A percentile compares a stretch with the other conserved stretches of the same genome.
These are phyloP conservation scores for Chiua virens DNA, from an alignment of 768 basidiomycete species.

Conservation along the genomic window DNA sequence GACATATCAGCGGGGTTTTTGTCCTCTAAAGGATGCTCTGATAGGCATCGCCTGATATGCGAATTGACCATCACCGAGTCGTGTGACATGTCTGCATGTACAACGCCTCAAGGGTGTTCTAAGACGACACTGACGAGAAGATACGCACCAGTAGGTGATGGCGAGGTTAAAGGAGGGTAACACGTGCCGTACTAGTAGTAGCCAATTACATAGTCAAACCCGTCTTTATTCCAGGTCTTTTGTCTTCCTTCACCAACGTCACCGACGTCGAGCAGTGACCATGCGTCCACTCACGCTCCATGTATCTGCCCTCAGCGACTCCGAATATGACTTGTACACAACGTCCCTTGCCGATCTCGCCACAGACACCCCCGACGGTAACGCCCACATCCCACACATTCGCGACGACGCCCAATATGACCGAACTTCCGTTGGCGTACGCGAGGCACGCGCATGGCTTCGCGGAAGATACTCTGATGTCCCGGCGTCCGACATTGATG, in stretches of 20 bases:
- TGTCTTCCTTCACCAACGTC: not conserved
- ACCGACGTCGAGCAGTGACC: constrained; percentile 6
- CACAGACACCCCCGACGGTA: constrained; percentile 32
- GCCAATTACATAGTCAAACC: no score
- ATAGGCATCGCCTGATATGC: not conserved
- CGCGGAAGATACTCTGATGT: constrained; percentile 65
- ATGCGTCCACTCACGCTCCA: constrained; percentile 71
- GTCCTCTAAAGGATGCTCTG: not conserved
- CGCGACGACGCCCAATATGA: constrained; percentile 56
- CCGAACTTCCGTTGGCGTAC: constrained; percentile 48
- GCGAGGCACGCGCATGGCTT: constrained; percentile 76
- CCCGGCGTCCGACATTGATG: constrained; percentile 52
- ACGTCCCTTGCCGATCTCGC: constrained; percentile 55
- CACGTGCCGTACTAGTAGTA: constrained; percentile 8
- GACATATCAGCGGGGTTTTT: not conserved
- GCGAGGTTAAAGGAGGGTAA: not conserved
- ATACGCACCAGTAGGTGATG: not conserved
- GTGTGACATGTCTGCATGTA: constrained; percentile 8
- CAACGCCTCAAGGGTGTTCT: not conserved
- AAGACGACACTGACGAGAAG: not conserved
- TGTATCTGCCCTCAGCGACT: constrained; percentile 71
- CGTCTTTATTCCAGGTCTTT: not conserved
- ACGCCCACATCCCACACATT: not conserved
- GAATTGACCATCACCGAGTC: not conserved
- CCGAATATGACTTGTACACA: constrained; percentile 70